Conservation (phyloP, 805 yeast genomes). For the Yarrowia porcina region DNA sequence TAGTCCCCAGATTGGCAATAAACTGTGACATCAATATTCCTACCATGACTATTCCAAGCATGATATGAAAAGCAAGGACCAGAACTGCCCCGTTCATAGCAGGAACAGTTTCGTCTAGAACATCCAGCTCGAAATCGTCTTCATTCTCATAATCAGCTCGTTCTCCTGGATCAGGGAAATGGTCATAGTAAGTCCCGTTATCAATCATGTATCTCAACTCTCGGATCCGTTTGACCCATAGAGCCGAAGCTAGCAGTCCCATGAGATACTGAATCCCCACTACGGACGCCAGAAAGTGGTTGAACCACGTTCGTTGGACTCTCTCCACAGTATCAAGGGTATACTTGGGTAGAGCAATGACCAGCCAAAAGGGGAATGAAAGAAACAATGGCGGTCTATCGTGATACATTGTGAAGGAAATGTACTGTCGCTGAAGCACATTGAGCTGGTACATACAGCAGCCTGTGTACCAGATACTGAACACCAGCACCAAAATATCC, state of each 20-base stretch:
- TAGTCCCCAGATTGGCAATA: background rate
- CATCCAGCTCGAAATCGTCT: slow-evolving; percentile 15
- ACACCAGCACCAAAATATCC: slow-evolving; percentile 4
- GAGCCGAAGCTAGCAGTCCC: background rate
- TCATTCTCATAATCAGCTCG: background rate
- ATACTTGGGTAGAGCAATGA: slow-evolving; percentile 9
- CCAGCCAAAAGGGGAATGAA: slow-evolving; percentile 10
- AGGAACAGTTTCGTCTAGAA: slow-evolving; percentile 1
- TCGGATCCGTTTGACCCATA: slow-evolving; percentile 1
- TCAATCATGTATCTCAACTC: slow-evolving; percentile 3
- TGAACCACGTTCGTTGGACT: background rate
- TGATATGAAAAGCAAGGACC: slow-evolving; percentile 10
- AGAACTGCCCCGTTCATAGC: background rate
- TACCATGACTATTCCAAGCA: slow-evolving; percentile 3
- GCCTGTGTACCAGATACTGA: slow-evolving; percentile 18
- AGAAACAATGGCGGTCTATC: slow-evolving; percentile 2
- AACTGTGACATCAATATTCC: background rate
- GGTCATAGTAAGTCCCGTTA: slow-evolving; percentile 11
- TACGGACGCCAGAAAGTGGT: background rate
- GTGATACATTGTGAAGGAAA: slow-evolving; percentile 19
- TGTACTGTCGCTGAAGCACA: slow-evolving; percentile 13
- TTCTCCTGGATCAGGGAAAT: background rate
- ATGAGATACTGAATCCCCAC: slow-evolving; percentile 10
- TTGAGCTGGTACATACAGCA: slow-evolving; percentile 18
- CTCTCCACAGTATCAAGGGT: background rate